phyloP scores from a whole-genome alignment of 2,329 filamentous ascomycete species.

The Beauveria sp. region DNA sequence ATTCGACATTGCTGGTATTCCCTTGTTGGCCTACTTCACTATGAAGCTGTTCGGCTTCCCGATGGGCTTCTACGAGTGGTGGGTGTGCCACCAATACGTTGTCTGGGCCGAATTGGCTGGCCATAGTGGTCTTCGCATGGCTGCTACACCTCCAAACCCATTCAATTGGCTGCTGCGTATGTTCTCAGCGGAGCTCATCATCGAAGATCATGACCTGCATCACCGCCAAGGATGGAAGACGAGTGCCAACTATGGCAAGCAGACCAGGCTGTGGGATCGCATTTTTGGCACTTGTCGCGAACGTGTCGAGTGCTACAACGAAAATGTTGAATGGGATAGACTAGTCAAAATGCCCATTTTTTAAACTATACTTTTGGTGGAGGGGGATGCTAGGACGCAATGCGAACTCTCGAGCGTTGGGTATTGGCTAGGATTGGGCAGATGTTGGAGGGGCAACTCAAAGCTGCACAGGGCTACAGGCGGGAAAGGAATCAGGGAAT shows the following conservation, averaged over 20 bases:
- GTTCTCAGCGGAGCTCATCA: conserved; percentile 28
- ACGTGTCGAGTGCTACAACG: neutral
- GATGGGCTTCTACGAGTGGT: conserved; percentile 40
- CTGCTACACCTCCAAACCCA: conserved; percentile 25
- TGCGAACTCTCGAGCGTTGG: neutral
- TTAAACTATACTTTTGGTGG: neutral
- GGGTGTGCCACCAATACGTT: conserved; percentile 37
- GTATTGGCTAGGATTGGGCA: no score
- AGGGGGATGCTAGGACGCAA: no score
- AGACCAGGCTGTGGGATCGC: conserved; percentile 6
- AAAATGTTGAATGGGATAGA: conserved; percentile 1
- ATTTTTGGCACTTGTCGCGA: conserved; percentile 6
- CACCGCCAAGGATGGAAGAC: conserved; percentile 28
- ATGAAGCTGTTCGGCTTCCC: conserved; percentile 28
- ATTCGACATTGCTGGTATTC: conserved; percentile 34
- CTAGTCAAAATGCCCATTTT: neutral
- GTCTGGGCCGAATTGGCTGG: conserved; percentile 32
- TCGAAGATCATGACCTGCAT: conserved; percentile 37
- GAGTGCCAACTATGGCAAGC: conserved; percentile 8
- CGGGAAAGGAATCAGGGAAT: no score
- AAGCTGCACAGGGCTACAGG: no score
- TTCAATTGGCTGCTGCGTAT: conserved; percentile 26
- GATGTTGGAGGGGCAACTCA: no score
- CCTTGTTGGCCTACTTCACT: conserved; percentile 29
- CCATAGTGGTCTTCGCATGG: conserved; percentile 32